Evolutionary conservation across 2,329 filamentous ascomycete genomes (phyloP), one percentile per base, ranked within the genome.

Genomic region (Diaporthe ampelina): DNA sequence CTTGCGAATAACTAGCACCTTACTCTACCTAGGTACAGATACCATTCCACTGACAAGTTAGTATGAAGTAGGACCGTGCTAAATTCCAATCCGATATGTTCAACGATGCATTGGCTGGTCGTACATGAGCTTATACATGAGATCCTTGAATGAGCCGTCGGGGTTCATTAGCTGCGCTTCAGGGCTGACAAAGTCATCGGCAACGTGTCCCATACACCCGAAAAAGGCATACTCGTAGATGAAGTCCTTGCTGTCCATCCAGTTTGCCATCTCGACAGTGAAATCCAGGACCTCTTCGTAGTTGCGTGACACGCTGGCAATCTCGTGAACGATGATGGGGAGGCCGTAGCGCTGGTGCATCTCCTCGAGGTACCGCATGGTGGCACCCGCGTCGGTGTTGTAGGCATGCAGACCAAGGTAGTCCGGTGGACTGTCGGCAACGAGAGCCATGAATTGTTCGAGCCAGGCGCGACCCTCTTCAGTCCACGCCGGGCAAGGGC

Each of bases 151-250:
- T 21, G 78, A 79, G 4, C 84, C 85, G 70, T 86, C 80, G 7
- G 73, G 72, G 63, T 85, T 83, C 84, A 87, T 86, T 75, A 87
- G 80, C 78, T 86, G 84, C 40, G 85, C 85, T 43, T 80, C 82
- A 0, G 84, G 85, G 75, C 85, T 86, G n/a, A 87, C 85, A 78
- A 85, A 87, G 70, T 78, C 40, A 17, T 43, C 40, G 40, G 40
- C 40, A 19, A 43, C 15, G 15, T 43, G 40, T 17, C 40, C 40
- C 40, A 43, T 43, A 43, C 40, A 43, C 15, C 40, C 40, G 15
- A 43, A 43, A 43, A 43, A 43, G 2, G 40, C 40, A 43, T 43
- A 43, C 40, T 43, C 40, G 6, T 43, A 43, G 40, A 43, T 43
- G 40, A 43, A 43, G 40, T 43, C 40, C 40, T 43, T 43, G 15